These are phyloP conservation scores for Cucumis cinereus DNA, from an alignment of 306 rosid species.

Conservation along the genomic window DNA sequence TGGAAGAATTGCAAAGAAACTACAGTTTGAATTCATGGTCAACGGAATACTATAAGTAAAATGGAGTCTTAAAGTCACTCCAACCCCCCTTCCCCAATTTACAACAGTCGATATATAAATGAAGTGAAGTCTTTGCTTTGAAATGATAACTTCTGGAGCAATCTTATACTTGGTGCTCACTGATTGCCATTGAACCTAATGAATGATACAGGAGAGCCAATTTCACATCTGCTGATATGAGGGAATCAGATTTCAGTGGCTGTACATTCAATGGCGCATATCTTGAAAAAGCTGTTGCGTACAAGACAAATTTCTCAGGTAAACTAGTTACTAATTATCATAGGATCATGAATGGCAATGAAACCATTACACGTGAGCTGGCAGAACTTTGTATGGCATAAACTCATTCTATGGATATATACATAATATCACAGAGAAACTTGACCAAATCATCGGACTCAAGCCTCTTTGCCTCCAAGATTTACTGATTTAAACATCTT, in stretches of 20 bases:
- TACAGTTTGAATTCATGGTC: neutral
- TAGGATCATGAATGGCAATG: neutral
- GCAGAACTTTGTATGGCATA: neutral
- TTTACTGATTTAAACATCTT: neutral
- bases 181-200: neutral
- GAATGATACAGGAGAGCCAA: slow-evolving; percentile 82
- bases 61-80: neutral
- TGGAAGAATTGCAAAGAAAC: neutral
- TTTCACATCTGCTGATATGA: slow-evolving; percentile 97
- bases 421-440: neutral
- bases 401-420: neutral
- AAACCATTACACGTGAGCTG: neutral
- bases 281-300: slow-evolving; percentile 94
- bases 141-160: neutral
- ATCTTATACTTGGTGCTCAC: slow-evolving; percentile 11
- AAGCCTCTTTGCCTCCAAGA: neutral
- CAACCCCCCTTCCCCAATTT: neutral
- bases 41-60: neutral
- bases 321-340: slow-evolving; percentile 9
- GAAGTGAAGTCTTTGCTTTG: neutral
- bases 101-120: neutral
- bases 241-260: slow-evolving; percentile 93
- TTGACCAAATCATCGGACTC: neutral
- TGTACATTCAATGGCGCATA: slow-evolving; percentile 93
- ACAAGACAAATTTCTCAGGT: slow-evolving; percentile 85